Evolutionary conservation across 768 basidiomycete species (phyloP), one percentile per base, ranked within the genome.

Genomic region (Podaxis carcinomalis): DNA sequence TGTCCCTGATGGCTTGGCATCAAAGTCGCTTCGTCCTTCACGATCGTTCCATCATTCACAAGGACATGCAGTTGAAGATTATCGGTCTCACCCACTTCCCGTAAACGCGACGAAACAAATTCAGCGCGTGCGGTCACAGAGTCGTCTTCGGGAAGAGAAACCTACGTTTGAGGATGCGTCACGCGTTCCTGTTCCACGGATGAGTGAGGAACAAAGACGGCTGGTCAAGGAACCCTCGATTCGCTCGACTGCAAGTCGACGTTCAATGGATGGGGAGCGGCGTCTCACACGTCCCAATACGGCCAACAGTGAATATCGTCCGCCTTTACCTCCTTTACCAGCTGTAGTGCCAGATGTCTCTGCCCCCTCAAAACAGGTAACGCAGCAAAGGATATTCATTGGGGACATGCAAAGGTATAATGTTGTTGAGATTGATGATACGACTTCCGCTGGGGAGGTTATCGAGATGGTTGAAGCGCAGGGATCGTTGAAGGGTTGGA

Each of bases 321-420:
- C 58, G 3, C 58, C 56, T 4, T 14, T 53, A 6, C 50, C 59
- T 25, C 50, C 51, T 67, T 27, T 56, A 57, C 56, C 72, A 63
- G 50, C 56, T 63, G 23, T 70, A 63, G 23, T 70, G 72, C 75
- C 78, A 10, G 63, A 80, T 1, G 77, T 79, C 28, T 77, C 76
- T 14, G 63, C 66, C 28, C 64, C 69, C 51, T 73, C 35, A 10
- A 77, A 16, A 65, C 72, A 70, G 28, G 72, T 80, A 11, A 75
- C 76, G 19, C 89, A 89, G 65, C 89, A 89, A 68, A 81, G 90
- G 11, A 74, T 95, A 7, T 95, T 93, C 68, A 78, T 95, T 61
- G 86, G 85, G 4, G 87, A 88, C 67, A 80, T 86, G 78, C 89
- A 92, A 70, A 80, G 86, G 44, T 91, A 88, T 65, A 82, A 88